Base-by-base conservation (phyloP, 2,329 filamentous ascomycete species). In the Dothistroma septosporum region DNA sequence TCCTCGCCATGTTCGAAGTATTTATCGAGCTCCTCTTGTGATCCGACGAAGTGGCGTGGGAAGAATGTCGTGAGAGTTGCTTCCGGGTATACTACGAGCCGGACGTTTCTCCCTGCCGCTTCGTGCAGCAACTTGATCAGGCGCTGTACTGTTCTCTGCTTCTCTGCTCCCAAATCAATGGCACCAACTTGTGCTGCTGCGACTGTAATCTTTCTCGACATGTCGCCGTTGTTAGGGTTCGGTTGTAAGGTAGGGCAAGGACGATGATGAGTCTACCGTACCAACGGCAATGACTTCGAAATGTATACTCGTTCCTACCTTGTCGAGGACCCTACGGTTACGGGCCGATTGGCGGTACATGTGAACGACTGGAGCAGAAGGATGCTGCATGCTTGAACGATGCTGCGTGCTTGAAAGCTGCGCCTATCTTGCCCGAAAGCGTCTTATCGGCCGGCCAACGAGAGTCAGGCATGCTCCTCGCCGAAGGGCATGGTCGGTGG, bases 31-130 rank as follows among this genome's bases (percentile, higher is more conserved):
- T 81, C 76, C 9, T 76, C 69, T 37, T 64, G 63, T 8, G 65
- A 62, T 46, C 64, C 54, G 61, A 71, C 65, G 48, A 83, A 70
- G 64, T 81, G 77, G 5, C 80, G 77, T 0, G 82, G 82, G 68
- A 84, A 84, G 75, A 85, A 85, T 0, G 82, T 84, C 0, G 82
- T 83, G 12, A 84, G 76, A 11, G 82, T 78, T n/a, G 77, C 74
- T 69, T 84, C 82, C 0, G 82, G 82, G 64, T 80, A 85, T 32
- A 84, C 77, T 10, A 84, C 77, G 1, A 85, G 70, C 62, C 80
- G 75, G 47, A 80, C 81, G 16, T 76, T 75, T 58, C 79, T 69
- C 2, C 71, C 58, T 0, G 77, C 75, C 12, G 82, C 82, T 48
- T 76, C 69, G 19, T 78, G 72, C 24, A 85, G 77, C 31, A 84